phyloP scores from a whole-genome alignment of 176 grass and related monocot genomes.

The Microstegium vimineum region DNA sequence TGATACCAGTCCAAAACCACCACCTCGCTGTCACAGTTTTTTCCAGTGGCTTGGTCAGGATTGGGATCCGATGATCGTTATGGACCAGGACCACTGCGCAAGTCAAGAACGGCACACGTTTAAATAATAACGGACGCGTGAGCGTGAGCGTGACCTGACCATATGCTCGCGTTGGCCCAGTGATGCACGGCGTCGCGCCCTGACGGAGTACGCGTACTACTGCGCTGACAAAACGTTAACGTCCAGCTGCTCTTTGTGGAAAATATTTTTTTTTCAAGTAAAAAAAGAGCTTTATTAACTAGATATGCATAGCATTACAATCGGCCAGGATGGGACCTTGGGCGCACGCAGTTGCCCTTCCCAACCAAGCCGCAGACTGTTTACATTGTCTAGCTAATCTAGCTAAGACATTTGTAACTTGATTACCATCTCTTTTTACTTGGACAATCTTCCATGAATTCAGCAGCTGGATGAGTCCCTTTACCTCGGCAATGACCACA shows the following conservation, averaged over 20 bases:
- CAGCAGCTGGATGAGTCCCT: too few relatives aligned
- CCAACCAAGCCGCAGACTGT: too few relatives aligned
- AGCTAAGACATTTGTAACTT: too few relatives aligned
- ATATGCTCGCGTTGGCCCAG: not conserved
- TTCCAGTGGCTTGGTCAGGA: conserved; percentile 1
- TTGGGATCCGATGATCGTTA: not conserved
- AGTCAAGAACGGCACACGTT: conserved; percentile 6
- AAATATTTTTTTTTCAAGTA: not conserved
- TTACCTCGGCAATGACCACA: too few relatives aligned
- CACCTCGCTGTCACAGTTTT: not conserved
- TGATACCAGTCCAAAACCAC: not conserved
- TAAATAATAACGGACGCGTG: not conserved
- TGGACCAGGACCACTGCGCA: too few relatives aligned
- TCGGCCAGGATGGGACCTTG: too few relatives aligned
- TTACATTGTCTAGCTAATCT: too few relatives aligned
- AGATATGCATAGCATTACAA: too few relatives aligned
- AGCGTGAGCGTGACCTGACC: not conserved
- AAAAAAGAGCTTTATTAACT: too few relatives aligned
- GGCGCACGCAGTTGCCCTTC: too few relatives aligned
- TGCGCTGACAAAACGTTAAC: not conserved
- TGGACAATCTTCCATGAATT: too few relatives aligned
- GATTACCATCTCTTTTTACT: too few relatives aligned
- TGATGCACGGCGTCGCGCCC: not conserved
- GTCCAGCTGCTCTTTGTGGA: not conserved
- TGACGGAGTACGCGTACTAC: not conserved